Evolutionary conservation across 441 rosid genomes (phyloP).

Genomic region (Syzygium syzygioides): DNA sequence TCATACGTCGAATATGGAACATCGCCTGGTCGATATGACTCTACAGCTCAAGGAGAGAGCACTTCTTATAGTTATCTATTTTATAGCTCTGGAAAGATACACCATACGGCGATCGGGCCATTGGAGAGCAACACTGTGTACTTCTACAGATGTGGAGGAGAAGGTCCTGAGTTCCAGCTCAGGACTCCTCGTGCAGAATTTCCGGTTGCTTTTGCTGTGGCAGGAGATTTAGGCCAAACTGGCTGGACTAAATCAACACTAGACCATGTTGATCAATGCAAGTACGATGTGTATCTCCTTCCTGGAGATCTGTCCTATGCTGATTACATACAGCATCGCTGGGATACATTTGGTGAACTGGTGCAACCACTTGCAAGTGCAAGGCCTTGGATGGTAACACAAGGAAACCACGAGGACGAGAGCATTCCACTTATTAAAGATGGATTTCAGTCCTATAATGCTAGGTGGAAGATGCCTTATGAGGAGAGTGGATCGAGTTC

Average conservation of each 20-base stretch:
- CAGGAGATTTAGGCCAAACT: constrained; percentile 94
- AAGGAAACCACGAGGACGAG: constrained; percentile 94
- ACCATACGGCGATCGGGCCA: constrained; percentile 80
- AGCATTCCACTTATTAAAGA: constrained; percentile 53
- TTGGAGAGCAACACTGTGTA: constrained; percentile 54
- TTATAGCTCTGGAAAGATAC: constrained; percentile 88
- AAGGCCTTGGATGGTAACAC: constrained; percentile 97
- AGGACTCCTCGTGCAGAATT: constrained; percentile 76
- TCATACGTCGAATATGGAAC: constrained; percentile 77
- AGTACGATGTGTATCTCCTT: constrained; percentile 71
- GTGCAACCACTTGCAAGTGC: constrained; percentile 94
- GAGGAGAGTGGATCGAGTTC: constrained; percentile 87
- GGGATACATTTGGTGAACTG: constrained; percentile 91
- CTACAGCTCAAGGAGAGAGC: constrained; percentile 59
- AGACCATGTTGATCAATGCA: constrained; percentile 72
- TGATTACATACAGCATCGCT: constrained; percentile 70
- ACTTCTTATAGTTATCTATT: constrained; percentile 66
- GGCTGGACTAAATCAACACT: constrained; percentile 96
- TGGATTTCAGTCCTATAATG: constrained; percentile 69
- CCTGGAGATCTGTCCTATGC: constrained; percentile 98
- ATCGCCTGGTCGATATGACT: constrained; percentile 50
- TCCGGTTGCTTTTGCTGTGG: constrained; percentile 81
- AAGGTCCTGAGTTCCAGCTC: constrained; percentile 76
- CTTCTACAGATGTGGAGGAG: constrained; percentile 77
- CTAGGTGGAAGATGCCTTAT: constrained; percentile 96